Evolutionary conservation across 345 rosid genomes (phyloP).

Genomic region (Barbarea vulgaris): DNA sequence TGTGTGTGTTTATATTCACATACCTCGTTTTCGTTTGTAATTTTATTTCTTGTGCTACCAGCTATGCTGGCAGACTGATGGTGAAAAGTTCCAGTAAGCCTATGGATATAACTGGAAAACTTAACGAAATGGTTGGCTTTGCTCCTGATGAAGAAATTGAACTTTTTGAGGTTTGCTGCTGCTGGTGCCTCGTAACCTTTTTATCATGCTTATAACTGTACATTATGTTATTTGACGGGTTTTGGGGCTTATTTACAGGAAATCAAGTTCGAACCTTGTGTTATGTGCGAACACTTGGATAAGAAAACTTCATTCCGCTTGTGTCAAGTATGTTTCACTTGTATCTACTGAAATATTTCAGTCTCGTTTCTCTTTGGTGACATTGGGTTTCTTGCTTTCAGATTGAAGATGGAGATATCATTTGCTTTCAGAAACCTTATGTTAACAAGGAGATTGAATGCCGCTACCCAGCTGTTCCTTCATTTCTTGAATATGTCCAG

Average conservation of each 20-base stretch:
- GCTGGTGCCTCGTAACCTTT: conserved; percentile 2
- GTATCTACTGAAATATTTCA: not conserved
- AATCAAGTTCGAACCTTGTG: conserved; percentile 86
- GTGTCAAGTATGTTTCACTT: conserved; percentile 64
- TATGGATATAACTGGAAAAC: conserved; percentile 62
- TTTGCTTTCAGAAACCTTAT: conserved; percentile 77
- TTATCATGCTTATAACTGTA: conserved; percentile 6
- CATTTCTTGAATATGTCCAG: conserved; percentile 85
- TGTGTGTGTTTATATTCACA: not conserved
- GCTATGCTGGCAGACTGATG: conserved; percentile 84
- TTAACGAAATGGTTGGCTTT: conserved; percentile 93
- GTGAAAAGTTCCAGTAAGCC: conserved; percentile 82
- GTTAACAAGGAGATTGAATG: conserved; percentile 52
- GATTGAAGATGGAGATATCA: conserved; percentile 96
- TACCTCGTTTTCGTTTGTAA: conserved; percentile 24
- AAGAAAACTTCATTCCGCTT: conserved; percentile 65
- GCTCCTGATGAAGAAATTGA: conserved; percentile 85
- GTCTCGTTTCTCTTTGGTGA: conserved; percentile 17
- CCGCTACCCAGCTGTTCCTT: conserved; percentile 80
- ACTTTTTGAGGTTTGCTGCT: conserved; percentile 74
- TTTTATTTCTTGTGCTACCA: conserved; percentile 20
- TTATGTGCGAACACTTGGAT: conserved; percentile 87
- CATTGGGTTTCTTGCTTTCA: conserved; percentile 39
- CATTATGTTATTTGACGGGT: conserved; percentile 6
- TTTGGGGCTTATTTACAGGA: conserved; percentile 54